A percentile compares a stretch with the other conserved stretches of the same genome.
phyloP scores from a whole-genome alignment of 2,329 filamentous ascomycete genomes.

The Cordyceps tenuipes region DNA sequence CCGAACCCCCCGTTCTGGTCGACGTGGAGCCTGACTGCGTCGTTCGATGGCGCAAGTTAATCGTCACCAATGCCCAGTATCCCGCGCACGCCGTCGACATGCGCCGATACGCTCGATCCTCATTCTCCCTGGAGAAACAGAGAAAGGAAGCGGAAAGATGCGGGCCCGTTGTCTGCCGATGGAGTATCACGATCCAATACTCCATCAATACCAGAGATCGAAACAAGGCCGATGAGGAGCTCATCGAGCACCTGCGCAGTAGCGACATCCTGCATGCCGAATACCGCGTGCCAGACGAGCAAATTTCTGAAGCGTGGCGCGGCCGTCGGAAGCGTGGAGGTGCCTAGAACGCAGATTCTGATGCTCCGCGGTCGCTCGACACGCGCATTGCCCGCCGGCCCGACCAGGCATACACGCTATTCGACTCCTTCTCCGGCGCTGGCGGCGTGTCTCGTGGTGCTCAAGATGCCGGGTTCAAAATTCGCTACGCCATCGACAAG shows the following conservation, averaged over 20 bases:
- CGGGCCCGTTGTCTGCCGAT: slow-evolving; percentile 43
- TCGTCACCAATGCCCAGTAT: slow-evolving; percentile 47
- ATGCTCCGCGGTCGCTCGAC: background rate
- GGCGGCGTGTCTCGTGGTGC: slow-evolving; percentile 65
- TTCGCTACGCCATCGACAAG: slow-evolving; percentile 58
- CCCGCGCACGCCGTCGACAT: slow-evolving; percentile 27
- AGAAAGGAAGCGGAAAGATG: slow-evolving; percentile 17
- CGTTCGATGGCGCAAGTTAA: slow-evolving; percentile 32
- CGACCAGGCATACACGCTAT: slow-evolving; percentile 53
- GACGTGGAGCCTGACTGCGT: slow-evolving; percentile 35
- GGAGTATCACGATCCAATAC: slow-evolving; percentile 29
- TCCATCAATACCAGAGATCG: slow-evolving; percentile 15
- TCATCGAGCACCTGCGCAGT: slow-evolving; percentile 24
- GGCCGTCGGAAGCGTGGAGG: slow-evolving; percentile 5
- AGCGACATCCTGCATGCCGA: slow-evolving; percentile 23
- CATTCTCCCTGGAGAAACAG: slow-evolving; percentile 7
- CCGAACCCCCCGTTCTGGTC: slow-evolving; percentile 29
- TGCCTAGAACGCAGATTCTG: slow-evolving; percentile 8
- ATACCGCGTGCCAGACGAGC: slow-evolving; percentile 14
- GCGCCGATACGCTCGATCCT: slow-evolving; percentile 15
- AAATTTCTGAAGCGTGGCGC: background rate
- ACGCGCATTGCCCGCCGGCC: background rate
- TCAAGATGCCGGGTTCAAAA: slow-evolving; percentile 43
- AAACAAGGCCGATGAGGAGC: slow-evolving; percentile 27
- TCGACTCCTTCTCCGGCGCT: slow-evolving; percentile 65